phyloP scores from a whole-genome alignment of 192 early-diverging fungal genomes.

The Entomortierella chlamydospora region DNA sequence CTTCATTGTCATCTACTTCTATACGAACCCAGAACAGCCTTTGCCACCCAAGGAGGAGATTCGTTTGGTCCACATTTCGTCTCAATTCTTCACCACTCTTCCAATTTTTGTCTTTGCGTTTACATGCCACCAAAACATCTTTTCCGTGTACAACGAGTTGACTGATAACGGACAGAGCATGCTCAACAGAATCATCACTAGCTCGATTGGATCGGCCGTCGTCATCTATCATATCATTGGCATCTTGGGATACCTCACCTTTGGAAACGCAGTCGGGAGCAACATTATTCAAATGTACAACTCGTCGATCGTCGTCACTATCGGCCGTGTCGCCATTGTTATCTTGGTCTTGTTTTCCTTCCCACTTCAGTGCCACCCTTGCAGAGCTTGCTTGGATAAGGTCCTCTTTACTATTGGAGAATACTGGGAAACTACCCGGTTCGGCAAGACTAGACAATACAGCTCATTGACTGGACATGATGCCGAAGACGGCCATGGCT shows the following conservation, averaged over 20 bases:
- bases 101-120: conserved; percentile 99
- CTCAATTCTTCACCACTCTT: conserved; percentile 77
- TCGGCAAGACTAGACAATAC: conserved; percentile 26
- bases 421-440: conserved; percentile 45
- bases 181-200: conserved; percentile 74
- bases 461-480: conserved; percentile 5
- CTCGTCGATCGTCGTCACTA: conserved; percentile 73
- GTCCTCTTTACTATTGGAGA: conserved; percentile 62
- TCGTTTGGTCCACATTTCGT: conserved; percentile 66
- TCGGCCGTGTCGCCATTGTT: conserved; percentile 90
- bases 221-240: conserved; percentile 88
- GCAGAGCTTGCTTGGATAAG: conserved; percentile 90
- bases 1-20: conserved; percentile 85
- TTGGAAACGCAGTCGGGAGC: conserved; percentile 82
- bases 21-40: conserved; percentile 66
- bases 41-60: conserved; percentile 71
- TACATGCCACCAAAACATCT: conserved; percentile 99
- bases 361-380: conserved; percentile 95
- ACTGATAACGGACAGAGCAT: conserved; percentile 80
- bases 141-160: conserved; percentile 96
- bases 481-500: conserved; percentile 3
- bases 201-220: conserved; percentile 82
- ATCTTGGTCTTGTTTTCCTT: conserved; percentile 91
- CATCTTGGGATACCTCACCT: conserved; percentile 91
- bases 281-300: conserved; percentile 92